Conservation (phyloP, 148 eudicot species). For the Chenopodium album region DNA sequence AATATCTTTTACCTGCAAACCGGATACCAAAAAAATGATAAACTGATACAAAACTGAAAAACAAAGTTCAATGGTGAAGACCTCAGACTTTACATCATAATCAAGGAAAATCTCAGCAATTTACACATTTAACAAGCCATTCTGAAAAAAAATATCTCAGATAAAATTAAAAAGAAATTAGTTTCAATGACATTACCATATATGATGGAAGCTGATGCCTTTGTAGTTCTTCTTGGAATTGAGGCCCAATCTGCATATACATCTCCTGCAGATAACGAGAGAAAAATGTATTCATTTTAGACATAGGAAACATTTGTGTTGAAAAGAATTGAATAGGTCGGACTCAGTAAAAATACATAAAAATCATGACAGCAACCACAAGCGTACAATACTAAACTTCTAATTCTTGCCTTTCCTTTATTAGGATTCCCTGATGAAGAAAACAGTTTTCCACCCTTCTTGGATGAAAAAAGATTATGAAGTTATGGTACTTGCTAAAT, state of each 20-base stretch:
- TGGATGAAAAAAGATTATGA: background rate
- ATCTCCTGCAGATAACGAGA: slow-evolving; percentile 60
- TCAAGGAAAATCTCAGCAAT: background rate
- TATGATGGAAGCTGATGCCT: slow-evolving; percentile 79
- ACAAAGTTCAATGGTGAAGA: background rate
- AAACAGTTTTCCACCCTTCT: no score
- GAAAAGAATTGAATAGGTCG: background rate
- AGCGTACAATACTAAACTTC: background rate
- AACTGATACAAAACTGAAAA: background rate
- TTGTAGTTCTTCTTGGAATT: slow-evolving; percentile 86
- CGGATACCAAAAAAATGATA: background rate
- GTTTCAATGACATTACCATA: slow-evolving; percentile 45
- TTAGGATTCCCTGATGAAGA: background rate
- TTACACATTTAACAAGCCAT: background rate
- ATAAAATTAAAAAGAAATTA: background rate
- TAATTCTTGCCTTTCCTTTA: background rate
- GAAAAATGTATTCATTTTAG: background rate
- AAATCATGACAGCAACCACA: background rate
- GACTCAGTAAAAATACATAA: background rate
- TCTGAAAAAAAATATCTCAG: background rate
- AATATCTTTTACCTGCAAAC: slow-evolving; percentile 79
- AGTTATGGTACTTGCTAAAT: background rate
- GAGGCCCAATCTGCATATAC: slow-evolving; percentile 88
- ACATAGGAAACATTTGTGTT: background rate
- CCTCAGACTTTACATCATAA: background rate